Percentiles rank a stretch among this genome's conserved stretches.
Evolutionary conservation across 495 filamentous ascomycete species (phyloP).

Genomic region (Hapsidospora chrysogenum): DNA sequence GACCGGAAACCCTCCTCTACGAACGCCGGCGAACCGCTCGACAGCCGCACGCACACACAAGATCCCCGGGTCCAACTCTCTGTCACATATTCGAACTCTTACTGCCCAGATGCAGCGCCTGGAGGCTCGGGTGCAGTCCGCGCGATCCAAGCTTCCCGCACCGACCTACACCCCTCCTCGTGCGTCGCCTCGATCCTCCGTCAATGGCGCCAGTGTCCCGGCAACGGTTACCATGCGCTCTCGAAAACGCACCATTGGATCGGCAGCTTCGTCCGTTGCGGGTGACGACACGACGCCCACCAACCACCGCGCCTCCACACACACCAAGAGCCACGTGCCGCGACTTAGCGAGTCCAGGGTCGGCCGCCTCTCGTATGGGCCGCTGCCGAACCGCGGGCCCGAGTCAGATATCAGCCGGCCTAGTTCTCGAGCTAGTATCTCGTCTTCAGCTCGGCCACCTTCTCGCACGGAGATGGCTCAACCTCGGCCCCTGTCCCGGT

Average conservation of each 20-base stretch:
- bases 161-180: constrained; percentile 69
- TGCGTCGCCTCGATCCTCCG: constrained; percentile 48
- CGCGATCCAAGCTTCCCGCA: constrained; percentile 76
- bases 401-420: constrained; percentile 32
- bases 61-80: constrained; percentile 65
- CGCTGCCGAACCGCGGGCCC: constrained; percentile 24
- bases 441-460: constrained; percentile 30
- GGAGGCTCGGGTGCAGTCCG: constrained; percentile 85
- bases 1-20: constrained; percentile 15
- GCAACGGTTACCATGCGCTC: constrained; percentile 62
- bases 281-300: constrained; percentile 26
- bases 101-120: constrained; percentile 94
- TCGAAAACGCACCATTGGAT: constrained; percentile 49
- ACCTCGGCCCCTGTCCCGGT: constrained; percentile 52
- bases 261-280: constrained; percentile 35
- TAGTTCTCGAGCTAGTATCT: constrained; percentile 42
- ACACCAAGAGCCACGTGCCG: constrained; percentile 17
- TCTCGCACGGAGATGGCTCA: constrained; percentile 34
- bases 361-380: constrained; percentile 35
- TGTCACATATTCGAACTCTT: constrained; percentile 81
- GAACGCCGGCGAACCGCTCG: constrained; percentile 12
- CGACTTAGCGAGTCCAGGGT: constrained; percentile 36
- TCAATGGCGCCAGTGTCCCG: constrained; percentile 41
- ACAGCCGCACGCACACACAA: constrained; percentile 22
- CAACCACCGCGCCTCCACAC: constrained; percentile 11